Conservation (phyloP, 495 filamentous ascomycete species). For the Eremomyces bilateralis region DNA sequence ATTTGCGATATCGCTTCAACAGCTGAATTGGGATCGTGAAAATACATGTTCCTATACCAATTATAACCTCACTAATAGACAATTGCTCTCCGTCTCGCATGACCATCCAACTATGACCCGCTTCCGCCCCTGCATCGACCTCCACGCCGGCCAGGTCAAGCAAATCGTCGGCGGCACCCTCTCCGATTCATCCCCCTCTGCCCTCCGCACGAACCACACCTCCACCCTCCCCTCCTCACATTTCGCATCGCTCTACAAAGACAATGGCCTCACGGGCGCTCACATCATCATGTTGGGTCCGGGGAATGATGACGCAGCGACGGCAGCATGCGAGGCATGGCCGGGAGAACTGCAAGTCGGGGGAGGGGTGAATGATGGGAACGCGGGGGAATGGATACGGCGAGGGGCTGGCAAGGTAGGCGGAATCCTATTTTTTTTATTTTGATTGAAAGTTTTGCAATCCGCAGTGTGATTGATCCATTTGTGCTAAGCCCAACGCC, state of each 20-base stretch:
- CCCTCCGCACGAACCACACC: conserved; percentile 76
- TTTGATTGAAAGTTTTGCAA: too few relatives aligned
- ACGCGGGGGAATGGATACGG: conserved; percentile 71
- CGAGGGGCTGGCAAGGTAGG: conserved; percentile 75
- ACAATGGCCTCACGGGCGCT: conserved; percentile 48
- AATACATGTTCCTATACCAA: too few relatives aligned
- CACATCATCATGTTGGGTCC: conserved; percentile 94
- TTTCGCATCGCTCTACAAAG: conserved; percentile 59
- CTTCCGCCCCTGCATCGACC: conserved; percentile 91
- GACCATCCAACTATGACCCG: conserved; percentile 60
- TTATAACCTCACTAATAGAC: too few relatives aligned
- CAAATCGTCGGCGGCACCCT: conserved; percentile 95
- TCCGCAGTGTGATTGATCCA: too few relatives aligned
- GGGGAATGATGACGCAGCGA: conserved; percentile 60
- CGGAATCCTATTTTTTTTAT: conserved; percentile 2
- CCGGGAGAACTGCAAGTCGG: conserved; percentile 62
- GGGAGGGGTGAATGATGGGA: conserved; percentile 69
- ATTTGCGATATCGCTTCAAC: too few relatives aligned
- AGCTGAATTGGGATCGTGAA: too few relatives aligned
- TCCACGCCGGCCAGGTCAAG: conserved; percentile 89
- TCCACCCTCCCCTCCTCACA: conserved; percentile 60
- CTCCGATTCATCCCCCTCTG: conserved; percentile 31
- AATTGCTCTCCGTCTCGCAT: too few relatives aligned
- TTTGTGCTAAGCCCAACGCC: too few relatives aligned
- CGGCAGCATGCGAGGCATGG: conserved; percentile 57